These are phyloP conservation scores for Litchi chinensis DNA, from an alignment of 345 rosid genomes.

Conservation along the genomic window DNA sequence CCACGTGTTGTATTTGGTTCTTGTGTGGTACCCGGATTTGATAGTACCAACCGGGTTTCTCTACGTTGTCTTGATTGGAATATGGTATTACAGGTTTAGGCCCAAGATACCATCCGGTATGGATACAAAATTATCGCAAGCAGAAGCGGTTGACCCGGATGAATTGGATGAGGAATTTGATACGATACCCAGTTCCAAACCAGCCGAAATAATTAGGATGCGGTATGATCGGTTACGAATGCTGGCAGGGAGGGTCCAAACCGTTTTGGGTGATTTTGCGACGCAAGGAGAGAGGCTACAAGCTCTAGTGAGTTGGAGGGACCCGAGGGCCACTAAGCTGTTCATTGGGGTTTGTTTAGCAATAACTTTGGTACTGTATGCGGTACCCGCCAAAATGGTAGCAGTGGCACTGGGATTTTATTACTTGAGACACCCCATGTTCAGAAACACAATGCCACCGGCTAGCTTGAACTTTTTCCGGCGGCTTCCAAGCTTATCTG, in stretches of 20 bases:
- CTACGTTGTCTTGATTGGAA: constrained; percentile 76
- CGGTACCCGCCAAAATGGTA: constrained; percentile 92
- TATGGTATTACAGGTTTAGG: constrained; percentile 91
- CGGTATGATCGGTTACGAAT: constrained; percentile 85
- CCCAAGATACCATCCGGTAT: constrained; percentile 91
- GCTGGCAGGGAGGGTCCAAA: constrained; percentile 83
- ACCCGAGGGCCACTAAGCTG: constrained; percentile 90
- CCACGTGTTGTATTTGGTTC: constrained; percentile 78
- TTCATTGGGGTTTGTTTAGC: constrained; percentile 79
- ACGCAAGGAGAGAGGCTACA: constrained; percentile 93
- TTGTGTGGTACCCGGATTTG: constrained; percentile 97
- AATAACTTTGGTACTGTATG: constrained; percentile 65
- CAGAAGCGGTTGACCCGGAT: constrained; percentile 77
- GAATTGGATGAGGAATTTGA: constrained; percentile 96
- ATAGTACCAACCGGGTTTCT: constrained; percentile 86
- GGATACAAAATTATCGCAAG: constrained; percentile 88
- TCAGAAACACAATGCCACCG: constrained; percentile 91
- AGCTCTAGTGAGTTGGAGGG: constrained; percentile 97
- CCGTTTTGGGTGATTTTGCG: constrained; percentile 92
- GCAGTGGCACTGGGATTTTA: constrained; percentile 97
- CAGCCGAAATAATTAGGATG: constrained; percentile 66
- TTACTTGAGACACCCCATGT: constrained; percentile 94
- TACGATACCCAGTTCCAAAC: constrained; percentile 79
- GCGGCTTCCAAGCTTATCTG: constrained; percentile 89
- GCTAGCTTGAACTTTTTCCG: constrained; percentile 86